Percentiles rank a stretch among this genome's conserved stretches.
Conservation (phyloP, 139 green algal genomes). For the Trebouxia sp. region DNA sequence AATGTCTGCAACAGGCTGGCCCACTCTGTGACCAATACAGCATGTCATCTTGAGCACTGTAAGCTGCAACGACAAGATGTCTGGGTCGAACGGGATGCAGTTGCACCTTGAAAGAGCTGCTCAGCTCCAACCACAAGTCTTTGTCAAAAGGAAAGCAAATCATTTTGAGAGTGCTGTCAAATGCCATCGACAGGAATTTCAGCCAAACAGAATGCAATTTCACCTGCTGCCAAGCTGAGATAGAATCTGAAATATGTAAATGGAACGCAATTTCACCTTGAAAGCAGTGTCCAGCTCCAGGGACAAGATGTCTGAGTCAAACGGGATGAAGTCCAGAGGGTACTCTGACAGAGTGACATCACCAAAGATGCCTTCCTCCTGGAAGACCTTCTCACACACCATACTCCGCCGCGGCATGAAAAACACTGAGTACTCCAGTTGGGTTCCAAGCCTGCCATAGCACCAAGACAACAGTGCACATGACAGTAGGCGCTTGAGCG, state of each 20-base stretch:
- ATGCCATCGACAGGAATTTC: too few species aligned
- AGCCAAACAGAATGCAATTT: too few species aligned
- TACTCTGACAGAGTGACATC: constrained; percentile 72
- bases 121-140: too few species aligned
- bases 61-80: too few species aligned
- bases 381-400: constrained; percentile 76
- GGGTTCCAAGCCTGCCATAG: constrained; percentile 35
- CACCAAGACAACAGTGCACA: neutral
- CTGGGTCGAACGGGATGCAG: too few species aligned
- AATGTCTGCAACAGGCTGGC: too few species aligned
- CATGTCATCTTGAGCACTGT: too few species aligned
- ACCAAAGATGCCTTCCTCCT: constrained; percentile 75
- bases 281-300: constrained; percentile 76
- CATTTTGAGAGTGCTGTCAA: too few species aligned
- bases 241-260: too few species aligned
- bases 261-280: constrained; percentile 33
- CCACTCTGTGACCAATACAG: too few species aligned
- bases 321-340: constrained; percentile 79
- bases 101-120: too few species aligned
- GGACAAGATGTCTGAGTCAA: constrained; percentile 88
- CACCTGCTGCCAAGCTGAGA: neutral
- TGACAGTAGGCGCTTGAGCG: neutral
- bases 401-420: constrained; percentile 74
- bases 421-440: constrained; percentile 60
- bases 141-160: too few species aligned